Evolutionary conservation across 1,139 yeast genomes (phyloP), one percentile per base, ranked within the genome.

Genomic region (Pichia sp.): DNA sequence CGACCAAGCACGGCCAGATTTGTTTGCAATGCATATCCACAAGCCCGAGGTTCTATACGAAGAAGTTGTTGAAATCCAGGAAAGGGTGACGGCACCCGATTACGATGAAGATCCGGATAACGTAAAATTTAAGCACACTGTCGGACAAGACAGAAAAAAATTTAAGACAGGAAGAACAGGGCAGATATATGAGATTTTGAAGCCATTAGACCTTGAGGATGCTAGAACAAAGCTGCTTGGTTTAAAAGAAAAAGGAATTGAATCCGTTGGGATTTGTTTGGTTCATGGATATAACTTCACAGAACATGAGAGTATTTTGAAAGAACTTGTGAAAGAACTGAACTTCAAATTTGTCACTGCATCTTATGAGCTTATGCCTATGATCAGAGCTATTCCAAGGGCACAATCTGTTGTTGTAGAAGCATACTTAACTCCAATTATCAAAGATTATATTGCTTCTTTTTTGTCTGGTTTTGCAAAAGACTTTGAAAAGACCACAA

Each of bases 401-500:
- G 88, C 90, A 1, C 85, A 85, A 61, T 84, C 90, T 15, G 77
- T 89, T 2, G 80, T 83, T 16, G 90, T 88, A 1, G 93, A 87
- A 70, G 89, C 93, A 1, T 87, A 87, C 65, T 70, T 87, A 57
- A 85, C 92, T 3, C 95, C 95, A 1, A 86, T 83, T 50, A 83
- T 87, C 49, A 75, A 79, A 56, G 75, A 79, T 38, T 87, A 87
- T 65, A 72, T 87, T 45, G 69, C 75, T 41, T 79, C 83, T 15
- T 85, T 87, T 63, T 79, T 83, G 50, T 65, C 75, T 4, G 93
- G 93, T 1, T 75, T 87, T 61, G 71, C 71, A 47, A 80, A 82
- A 43, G 82, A 81, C 1, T 67, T 79, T 36, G 44, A 80, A 8
- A 73, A 72, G 15, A 71, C 72, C 5, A 67, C 70, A 5, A 42